Evolutionary conservation across 2,329 filamentous ascomycete species (phyloP).

Genomic region (Colletotrichum liaoningense): DNA sequence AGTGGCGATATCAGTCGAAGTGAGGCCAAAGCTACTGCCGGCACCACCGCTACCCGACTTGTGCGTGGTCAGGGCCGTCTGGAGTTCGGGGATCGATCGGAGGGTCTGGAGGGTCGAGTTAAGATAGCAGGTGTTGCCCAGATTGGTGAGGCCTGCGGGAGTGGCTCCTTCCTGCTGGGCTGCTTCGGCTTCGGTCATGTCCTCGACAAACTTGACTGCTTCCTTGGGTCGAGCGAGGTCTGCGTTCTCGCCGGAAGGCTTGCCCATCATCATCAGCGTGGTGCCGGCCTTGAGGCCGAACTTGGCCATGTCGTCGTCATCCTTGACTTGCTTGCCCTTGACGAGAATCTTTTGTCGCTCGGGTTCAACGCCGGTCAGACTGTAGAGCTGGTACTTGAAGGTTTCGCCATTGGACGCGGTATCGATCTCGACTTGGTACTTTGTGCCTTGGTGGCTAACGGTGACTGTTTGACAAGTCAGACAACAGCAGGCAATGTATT

Average conservation of each 20-base stretch:
- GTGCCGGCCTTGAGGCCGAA: constrained; percentile 89
- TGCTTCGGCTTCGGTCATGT: constrained; percentile 95
- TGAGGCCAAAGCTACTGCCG: constrained; percentile 34
- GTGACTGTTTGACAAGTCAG: constrained; percentile 69
- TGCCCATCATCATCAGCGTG: constrained; percentile 96
- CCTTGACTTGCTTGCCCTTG: constrained; percentile 94
- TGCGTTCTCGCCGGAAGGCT: constrained; percentile 74
- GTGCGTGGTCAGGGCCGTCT: constrained; percentile 78
- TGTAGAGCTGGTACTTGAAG: constrained; percentile 96
- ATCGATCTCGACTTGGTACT: constrained; percentile 94
- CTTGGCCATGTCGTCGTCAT: constrained; percentile 88
- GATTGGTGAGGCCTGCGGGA: constrained; percentile 88
- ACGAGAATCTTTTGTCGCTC: constrained; percentile 96
- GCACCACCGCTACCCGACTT: constrained; percentile 66
- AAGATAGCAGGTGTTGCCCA: constrained; percentile 98
- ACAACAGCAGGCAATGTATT: constrained; percentile 10
- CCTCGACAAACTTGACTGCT: constrained; percentile 88
- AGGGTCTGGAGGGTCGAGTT: constrained; percentile 97
- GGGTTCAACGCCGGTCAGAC: constrained; percentile 94
- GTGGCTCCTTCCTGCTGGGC: constrained; percentile 86
- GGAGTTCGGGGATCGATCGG: constrained; percentile 89
- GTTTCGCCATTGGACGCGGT: constrained; percentile 85
- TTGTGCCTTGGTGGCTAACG: constrained; percentile 95
- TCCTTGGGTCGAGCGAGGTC: constrained; percentile 80
- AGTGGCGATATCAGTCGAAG: constrained; percentile 35